These are phyloP conservation scores for Raphidocelis subcapitata DNA, from an alignment of 139 green algal species.

Conservation along the genomic window DNA sequence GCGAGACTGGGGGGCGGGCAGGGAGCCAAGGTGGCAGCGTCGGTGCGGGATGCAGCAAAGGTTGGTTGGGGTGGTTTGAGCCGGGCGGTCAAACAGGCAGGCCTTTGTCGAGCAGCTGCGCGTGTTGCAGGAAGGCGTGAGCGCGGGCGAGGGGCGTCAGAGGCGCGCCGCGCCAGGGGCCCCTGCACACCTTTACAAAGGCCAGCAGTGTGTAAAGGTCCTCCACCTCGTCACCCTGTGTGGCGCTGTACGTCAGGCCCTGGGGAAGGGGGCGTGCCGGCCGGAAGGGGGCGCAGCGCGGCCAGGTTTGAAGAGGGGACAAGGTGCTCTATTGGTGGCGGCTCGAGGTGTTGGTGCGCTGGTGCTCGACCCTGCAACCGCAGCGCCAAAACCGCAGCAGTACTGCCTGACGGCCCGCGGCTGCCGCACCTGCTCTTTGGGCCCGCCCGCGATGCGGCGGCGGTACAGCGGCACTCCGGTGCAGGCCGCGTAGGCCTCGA, in stretches of 20 bases:
- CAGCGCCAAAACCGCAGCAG: too few species aligned
- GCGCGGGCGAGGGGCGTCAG: too few species aligned
- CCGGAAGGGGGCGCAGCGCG: background rate
- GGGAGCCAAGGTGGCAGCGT: background rate
- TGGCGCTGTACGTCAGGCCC: conserved; percentile 62
- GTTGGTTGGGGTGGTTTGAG: too few species aligned
- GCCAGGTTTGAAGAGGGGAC: too few species aligned
- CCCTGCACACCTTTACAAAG: conserved; percentile 61
- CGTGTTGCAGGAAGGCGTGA: too few species aligned
- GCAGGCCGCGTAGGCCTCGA: conserved; percentile 79
- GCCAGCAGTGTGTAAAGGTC: conserved; percentile 81
- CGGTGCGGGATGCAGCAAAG: background rate
- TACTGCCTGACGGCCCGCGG: too few species aligned
- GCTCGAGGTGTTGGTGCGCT: too few species aligned
- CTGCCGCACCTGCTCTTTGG: conserved; percentile 36
- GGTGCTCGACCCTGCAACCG: too few species aligned
- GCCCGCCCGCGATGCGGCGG: conserved; percentile 61
- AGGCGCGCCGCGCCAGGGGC: too few species aligned
- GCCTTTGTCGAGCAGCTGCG: too few species aligned
- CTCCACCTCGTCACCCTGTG: conserved; percentile 92
- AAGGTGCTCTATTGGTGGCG: too few species aligned
- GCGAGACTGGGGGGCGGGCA: conserved; percentile 3
- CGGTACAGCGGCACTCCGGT: conserved; percentile 86
- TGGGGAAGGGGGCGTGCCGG: conserved; percentile 17
- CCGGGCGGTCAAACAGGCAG: too few species aligned